Percentiles rank a stretch among this genome's conserved stretches.
Conservation (phyloP, 176 grass and related monocot species). For the Zizania latifolia region DNA sequence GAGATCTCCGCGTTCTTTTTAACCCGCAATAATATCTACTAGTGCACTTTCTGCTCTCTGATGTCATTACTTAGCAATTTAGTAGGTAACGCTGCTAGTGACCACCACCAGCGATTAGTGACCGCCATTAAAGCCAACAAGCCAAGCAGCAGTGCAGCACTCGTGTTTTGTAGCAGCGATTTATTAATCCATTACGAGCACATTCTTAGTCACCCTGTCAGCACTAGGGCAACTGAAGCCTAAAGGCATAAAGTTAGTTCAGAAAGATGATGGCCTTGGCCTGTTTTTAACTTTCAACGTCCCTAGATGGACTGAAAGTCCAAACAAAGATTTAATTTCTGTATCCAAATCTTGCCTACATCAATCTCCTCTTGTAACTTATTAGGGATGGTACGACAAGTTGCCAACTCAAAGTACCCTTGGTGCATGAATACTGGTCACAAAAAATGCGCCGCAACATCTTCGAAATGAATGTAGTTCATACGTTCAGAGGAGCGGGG, state of each 20-base stretch:
- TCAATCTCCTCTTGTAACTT: too few relatives aligned
- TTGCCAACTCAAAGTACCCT: too few relatives aligned
- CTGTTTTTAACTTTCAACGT: neutral
- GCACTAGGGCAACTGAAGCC: neutral
- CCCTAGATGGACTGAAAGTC: neutral
- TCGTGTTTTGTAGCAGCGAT: neutral
- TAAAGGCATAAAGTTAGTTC: neutral
- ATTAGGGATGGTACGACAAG: too few relatives aligned
- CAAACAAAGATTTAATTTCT: neutral
- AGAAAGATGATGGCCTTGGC: neutral
- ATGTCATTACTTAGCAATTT: constrained; percentile 35
- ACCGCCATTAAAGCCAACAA: constrained; percentile 29
- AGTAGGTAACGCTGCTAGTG: constrained; percentile 23
- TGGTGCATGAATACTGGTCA: too few relatives aligned
- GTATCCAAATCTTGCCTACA: neutral
- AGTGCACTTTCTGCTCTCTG: constrained; percentile 26
- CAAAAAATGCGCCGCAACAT: too few relatives aligned
- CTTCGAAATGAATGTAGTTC: too few relatives aligned
- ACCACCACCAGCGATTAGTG: neutral
- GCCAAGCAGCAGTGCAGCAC: constrained; percentile 11
- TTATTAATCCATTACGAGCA: neutral
- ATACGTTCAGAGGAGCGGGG: too few relatives aligned
- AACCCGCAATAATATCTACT: constrained; percentile 18
- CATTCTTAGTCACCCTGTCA: neutral
- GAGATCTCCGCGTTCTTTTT: neutral